Percentiles rank a stretch among this genome's conserved stretches.
phyloP scores from a whole-genome alignment of 495 filamentous ascomycete genomes.

The Cenococcum geophilum region DNA sequence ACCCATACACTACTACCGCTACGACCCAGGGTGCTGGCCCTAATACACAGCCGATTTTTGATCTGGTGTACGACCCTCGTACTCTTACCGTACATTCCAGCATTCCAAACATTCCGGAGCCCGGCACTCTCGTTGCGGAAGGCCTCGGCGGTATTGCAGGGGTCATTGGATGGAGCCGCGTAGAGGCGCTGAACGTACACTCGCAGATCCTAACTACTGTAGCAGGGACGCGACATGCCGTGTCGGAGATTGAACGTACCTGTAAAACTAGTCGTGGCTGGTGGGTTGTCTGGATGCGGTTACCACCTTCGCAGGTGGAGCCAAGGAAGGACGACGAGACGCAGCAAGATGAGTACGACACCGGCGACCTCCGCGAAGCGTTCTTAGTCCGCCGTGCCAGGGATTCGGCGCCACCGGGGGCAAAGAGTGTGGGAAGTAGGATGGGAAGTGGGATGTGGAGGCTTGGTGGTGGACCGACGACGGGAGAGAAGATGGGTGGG shows the following conservation, averaged over 20 bases:
- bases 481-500: constrained; percentile 38
- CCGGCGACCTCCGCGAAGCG: constrained; percentile 51
- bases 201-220: constrained; percentile 75
- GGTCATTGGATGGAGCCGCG: constrained; percentile 55
- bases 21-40: constrained; percentile 29
- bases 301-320: constrained; percentile 44
- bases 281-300: constrained; percentile 93
- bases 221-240: constrained; percentile 49
- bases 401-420: constrained; percentile 48
- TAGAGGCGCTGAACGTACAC: constrained; percentile 88
- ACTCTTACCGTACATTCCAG: constrained; percentile 72
- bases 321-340: constrained; percentile 8
- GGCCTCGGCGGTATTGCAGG: constrained; percentile 14
- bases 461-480: constrained; percentile 19
- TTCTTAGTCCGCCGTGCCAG: constrained; percentile 74
- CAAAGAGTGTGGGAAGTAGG: constrained; percentile 29
- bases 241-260: constrained; percentile 67
- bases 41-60: constrained; percentile 56
- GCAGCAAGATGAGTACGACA: constrained; percentile 13
- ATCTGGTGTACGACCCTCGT: constrained; percentile 78
- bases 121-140: constrained; percentile 36
- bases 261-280: constrained; percentile 87
- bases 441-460: constrained; percentile 41
- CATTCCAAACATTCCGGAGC: constrained; percentile 83
- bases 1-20: constrained; percentile 30